Evolutionary conservation across 441 rosid species (phyloP).

Genomic region (Bocquillonia castaneifolia): DNA sequence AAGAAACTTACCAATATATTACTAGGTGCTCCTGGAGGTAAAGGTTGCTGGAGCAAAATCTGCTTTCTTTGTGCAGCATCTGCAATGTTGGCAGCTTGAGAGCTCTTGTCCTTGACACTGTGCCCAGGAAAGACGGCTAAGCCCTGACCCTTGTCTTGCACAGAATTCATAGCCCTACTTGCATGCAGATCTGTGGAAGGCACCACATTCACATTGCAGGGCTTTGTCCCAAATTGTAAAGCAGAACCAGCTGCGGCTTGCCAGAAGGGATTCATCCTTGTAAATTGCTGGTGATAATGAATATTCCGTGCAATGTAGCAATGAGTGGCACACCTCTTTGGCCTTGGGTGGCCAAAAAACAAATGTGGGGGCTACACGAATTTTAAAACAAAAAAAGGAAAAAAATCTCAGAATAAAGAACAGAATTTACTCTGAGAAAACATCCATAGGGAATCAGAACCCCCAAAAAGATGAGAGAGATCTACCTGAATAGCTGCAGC

Average conservation of each 20-base stretch:
- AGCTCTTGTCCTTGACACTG: conserved; percentile 46
- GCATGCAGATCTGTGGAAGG: conserved; percentile 70
- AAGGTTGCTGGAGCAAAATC: conserved; percentile 72
- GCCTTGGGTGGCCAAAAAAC: conserved; percentile 71
- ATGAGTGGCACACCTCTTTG: conserved; percentile 91
- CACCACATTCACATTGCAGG: conserved; percentile 64
- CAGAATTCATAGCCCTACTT: conserved; percentile 41
- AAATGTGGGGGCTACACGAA: conserved; percentile 62
- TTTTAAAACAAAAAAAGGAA: not conserved
- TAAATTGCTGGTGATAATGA: conserved; percentile 60
- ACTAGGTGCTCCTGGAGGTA: conserved; percentile 75
- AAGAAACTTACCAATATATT: conserved; percentile 61
- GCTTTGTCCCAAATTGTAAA: conserved; percentile 73
- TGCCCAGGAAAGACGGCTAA: conserved; percentile 43
- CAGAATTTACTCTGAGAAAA: not conserved
- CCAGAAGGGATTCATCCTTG: conserved; percentile 90
- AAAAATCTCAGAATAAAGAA: not conserved
- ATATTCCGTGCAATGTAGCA: conserved; percentile 85
- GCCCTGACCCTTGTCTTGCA: conserved; percentile 55
- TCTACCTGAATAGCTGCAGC: conserved; percentile 74
- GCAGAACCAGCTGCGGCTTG: conserved; percentile 74
- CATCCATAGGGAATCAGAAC: not conserved
- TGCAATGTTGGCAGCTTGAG: conserved; percentile 43
- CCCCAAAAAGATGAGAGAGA: not conserved
- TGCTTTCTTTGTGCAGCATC: conserved; percentile 79